Percentiles rank a stretch among this genome's conserved stretches.
phyloP scores from a whole-genome alignment of 352 stramenopile species.

The Phytophthora cactorum region DNA sequence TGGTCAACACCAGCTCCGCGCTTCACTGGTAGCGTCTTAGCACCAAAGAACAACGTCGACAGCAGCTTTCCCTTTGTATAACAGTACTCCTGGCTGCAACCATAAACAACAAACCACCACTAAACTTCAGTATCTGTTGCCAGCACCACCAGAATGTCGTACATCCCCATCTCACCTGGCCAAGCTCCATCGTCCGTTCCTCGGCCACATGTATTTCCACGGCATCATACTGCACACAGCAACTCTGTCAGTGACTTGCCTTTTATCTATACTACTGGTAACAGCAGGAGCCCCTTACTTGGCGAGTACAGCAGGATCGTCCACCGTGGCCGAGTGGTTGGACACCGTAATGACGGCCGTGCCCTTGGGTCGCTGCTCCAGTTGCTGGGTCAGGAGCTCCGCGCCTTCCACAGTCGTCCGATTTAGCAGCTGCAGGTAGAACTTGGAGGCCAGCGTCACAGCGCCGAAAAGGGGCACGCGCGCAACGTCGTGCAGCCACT shows the following conservation, averaged over 20 bases:
- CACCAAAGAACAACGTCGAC: conserved; percentile 66
- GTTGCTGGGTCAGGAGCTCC: conserved; percentile 50
- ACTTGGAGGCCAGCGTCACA: conserved; percentile 57
- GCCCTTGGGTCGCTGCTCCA: conserved; percentile 50
- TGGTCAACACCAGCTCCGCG: conserved; percentile 79
- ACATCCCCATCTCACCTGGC: conserved; percentile 50
- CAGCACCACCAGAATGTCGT: conserved; percentile 17
- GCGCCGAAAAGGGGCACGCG: conserved; percentile 56
- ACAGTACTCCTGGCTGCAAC: conserved; percentile 83
- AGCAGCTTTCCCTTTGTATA: conserved; percentile 68
- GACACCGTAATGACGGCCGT: conserved; percentile 82
- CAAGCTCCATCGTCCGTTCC: conserved; percentile 72
- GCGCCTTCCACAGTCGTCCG: conserved; percentile 47
- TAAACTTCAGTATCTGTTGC: not conserved
- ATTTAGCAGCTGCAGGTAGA: conserved; percentile 67
- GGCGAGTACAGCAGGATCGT: conserved; percentile 75
- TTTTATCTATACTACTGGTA: not conserved
- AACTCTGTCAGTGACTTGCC: not conserved
- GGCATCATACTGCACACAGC: conserved; percentile 64
- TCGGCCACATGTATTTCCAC: conserved; percentile 67
- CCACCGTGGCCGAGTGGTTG: conserved; percentile 86
- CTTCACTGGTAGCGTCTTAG: conserved; percentile 79
- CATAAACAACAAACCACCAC: not conserved
- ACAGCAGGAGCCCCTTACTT: conserved; percentile 42
- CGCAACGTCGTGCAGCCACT: conserved; percentile 71